Conservation (phyloP, 2,329 filamentous ascomycete species). For the Lecanosticta acicola region DNA sequence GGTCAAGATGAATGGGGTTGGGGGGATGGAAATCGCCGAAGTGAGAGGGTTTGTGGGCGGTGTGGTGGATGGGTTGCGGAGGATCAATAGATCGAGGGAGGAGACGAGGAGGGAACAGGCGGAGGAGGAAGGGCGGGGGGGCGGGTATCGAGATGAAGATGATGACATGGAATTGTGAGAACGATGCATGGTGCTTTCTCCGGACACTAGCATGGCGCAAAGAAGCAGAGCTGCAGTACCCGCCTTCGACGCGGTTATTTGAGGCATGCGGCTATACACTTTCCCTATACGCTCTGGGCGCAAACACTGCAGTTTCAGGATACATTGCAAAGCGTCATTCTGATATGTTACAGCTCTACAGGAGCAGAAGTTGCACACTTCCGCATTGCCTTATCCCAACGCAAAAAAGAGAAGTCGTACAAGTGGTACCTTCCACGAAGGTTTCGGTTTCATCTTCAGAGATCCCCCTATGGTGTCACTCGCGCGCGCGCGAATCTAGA, state of each 20-base stretch:
- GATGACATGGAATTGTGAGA: constrained; percentile 51
- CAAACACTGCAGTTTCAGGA: not conserved
- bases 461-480: too few relatives aligned
- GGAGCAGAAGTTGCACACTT: not conserved
- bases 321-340: not conserved
- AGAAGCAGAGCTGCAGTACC: too few relatives aligned
- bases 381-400: too few relatives aligned
- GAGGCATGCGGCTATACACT: not conserved
- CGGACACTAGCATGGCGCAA: too few relatives aligned
- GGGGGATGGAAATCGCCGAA: constrained; percentile 89
- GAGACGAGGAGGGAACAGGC: constrained; percentile 70
- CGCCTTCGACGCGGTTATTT: too few relatives aligned
- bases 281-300: not conserved
- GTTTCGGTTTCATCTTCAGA: too few relatives aligned
- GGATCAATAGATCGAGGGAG: constrained; percentile 76
- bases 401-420: not conserved
- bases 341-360: not conserved
- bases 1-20: constrained; percentile 74
- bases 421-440: too few relatives aligned
- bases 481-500: too few relatives aligned
- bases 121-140: constrained; percentile 56
- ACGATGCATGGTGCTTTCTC: too few relatives aligned
- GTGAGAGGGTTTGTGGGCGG: constrained; percentile 75
- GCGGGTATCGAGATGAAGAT: constrained; percentile 51
- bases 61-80: constrained; percentile 81